phyloP scores from a whole-genome alignment of 208 protist species.

The Plasmodiophora brassicae region DNA sequence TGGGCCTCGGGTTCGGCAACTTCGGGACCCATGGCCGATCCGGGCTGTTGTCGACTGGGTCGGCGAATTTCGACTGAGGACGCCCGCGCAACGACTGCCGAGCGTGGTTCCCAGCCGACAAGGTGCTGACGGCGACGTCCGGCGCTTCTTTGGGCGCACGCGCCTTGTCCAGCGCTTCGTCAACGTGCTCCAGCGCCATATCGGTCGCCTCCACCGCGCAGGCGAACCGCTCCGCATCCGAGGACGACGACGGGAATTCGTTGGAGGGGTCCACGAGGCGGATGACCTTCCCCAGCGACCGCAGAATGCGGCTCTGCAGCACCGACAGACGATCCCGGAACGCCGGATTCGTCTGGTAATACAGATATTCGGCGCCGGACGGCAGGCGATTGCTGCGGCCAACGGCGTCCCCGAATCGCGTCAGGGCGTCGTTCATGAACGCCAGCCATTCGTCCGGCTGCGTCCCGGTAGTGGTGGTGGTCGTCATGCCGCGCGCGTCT shows the following conservation, averaged over 20 bases:
- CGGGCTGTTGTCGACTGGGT: not conserved
- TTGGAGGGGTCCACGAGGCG: not conserved
- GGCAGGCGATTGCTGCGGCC: not conserved
- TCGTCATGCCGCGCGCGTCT: too few species aligned
- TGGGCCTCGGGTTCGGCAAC: not conserved
- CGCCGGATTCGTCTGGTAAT: not conserved
- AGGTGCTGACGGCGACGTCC: not conserved
- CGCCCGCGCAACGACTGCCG: not conserved
- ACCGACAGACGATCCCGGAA: not conserved
- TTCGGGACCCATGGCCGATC: not conserved
- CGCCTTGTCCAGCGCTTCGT: not conserved
- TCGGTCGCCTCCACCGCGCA: not conserved
- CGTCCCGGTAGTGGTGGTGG: too few species aligned
- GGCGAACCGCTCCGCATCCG: not conserved
- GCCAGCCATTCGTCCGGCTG: too few species aligned
- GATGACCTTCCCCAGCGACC: not conserved
- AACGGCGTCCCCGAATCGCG: not conserved
- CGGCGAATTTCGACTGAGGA: not conserved
- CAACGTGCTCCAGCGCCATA: constrained; percentile 14
- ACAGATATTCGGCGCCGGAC: not conserved
- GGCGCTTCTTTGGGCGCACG: not conserved
- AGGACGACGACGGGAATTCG: not conserved
- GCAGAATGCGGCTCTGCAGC: not conserved
- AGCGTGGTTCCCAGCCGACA: not conserved
- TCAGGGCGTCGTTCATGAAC: not conserved